A percentile compares a stretch with the other conserved stretches of the same genome.
These are phyloP conservation scores for Wilhelminamyces savonicus DNA, from an alignment of 805 yeast genomes.

Conservation along the genomic window DNA sequence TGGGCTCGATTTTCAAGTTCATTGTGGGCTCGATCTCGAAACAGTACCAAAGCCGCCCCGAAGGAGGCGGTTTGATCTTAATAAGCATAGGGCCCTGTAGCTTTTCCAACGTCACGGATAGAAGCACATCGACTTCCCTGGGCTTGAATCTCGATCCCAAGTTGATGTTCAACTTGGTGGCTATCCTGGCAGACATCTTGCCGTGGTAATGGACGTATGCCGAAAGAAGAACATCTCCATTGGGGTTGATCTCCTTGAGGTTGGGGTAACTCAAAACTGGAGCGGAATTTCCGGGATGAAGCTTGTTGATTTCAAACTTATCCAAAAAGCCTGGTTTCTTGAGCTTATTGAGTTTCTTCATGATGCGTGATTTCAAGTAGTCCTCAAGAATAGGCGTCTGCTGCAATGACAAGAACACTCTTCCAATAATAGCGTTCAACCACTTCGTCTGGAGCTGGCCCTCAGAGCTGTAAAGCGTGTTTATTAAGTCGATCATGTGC, in stretches of 20 bases:
- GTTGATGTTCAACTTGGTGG: slow-evolving; percentile 73
- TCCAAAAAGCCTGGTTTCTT: slow-evolving; percentile 85
- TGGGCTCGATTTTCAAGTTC: slow-evolving; percentile 77
- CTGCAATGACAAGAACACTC: slow-evolving; percentile 73
- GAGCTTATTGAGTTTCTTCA: slow-evolving; percentile 68
- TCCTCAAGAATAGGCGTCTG: slow-evolving; percentile 61
- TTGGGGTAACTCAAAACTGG: slow-evolving; percentile 75
- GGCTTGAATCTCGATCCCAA: slow-evolving; percentile 71
- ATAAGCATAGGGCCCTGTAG: slow-evolving; percentile 70
- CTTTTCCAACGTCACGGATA: slow-evolving; percentile 61
- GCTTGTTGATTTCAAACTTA: slow-evolving; percentile 65
- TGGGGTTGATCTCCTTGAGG: slow-evolving; percentile 65
- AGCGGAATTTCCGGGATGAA: slow-evolving; percentile 72
- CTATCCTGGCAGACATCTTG: slow-evolving; percentile 64
- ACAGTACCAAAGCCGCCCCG: slow-evolving; percentile 85
- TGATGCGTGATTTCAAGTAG: slow-evolving; percentile 51
- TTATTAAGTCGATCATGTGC: slow-evolving; percentile 69
- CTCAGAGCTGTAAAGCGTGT: slow-evolving; percentile 72
- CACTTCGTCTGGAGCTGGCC: slow-evolving; percentile 81
- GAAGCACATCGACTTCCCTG: slow-evolving; percentile 66
- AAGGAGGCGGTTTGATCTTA: slow-evolving; percentile 81
- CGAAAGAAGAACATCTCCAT: slow-evolving; percentile 64
- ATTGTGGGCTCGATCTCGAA: slow-evolving; percentile 75
- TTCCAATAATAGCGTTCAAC: slow-evolving; percentile 83
- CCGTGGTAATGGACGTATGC: slow-evolving; percentile 68